These are phyloP conservation scores for Pascua sp. DNA, from an alignment of 1,284 basidiomycete genomes.

Conservation along the genomic window DNA sequence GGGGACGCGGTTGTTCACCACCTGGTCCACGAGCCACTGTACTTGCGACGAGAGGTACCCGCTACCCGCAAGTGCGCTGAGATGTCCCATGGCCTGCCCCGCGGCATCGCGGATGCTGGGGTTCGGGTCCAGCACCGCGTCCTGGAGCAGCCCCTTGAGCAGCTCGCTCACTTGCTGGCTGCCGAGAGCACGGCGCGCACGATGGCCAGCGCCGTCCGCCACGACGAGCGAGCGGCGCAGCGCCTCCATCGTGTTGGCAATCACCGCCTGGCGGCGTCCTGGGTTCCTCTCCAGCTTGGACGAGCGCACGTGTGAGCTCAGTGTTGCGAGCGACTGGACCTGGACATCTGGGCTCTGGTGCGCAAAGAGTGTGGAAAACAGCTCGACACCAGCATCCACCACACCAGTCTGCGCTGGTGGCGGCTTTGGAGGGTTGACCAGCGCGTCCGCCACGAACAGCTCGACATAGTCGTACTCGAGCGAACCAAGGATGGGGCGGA, in stretches of 20 bases:
- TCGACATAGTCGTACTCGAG: slow-evolving; percentile 82
- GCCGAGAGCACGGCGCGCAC: slow-evolving; percentile 67
- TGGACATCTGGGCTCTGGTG: slow-evolving; percentile 70
- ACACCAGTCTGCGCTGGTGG: slow-evolving; percentile 77
- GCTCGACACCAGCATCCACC: slow-evolving; percentile 81
- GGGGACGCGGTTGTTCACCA: slow-evolving; percentile 94
- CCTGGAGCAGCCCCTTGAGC: slow-evolving; percentile 72
- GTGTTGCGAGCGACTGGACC: slow-evolving; percentile 63
- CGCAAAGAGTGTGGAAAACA: slow-evolving; percentile 77
- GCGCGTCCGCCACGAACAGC: slow-evolving; percentile 54
- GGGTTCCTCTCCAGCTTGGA: slow-evolving; percentile 81
- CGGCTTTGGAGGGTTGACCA: slow-evolving; percentile 47
- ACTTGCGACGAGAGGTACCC: slow-evolving; percentile 82
- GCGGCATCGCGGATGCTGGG: slow-evolving; percentile 69
- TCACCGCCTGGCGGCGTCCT: slow-evolving; percentile 81
- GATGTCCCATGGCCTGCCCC: slow-evolving; percentile 86
- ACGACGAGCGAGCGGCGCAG: slow-evolving; percentile 69
- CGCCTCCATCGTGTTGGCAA: slow-evolving; percentile 78
- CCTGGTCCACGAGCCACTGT: slow-evolving; percentile 88
- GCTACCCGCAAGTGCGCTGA: slow-evolving; percentile 79
- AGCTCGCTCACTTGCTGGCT: slow-evolving; percentile 64
- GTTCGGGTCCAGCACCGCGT: slow-evolving; percentile 78
- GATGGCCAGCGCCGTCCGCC: slow-evolving; percentile 55
- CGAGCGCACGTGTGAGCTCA: slow-evolving; percentile 62
- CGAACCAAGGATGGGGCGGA: slow-evolving; percentile 75